A percentile compares a stretch with the other conserved stretches of the same genome.
phyloP scores from a whole-genome alignment of 2,329 filamentous ascomycete species.

The Cladosporium velox region DNA sequence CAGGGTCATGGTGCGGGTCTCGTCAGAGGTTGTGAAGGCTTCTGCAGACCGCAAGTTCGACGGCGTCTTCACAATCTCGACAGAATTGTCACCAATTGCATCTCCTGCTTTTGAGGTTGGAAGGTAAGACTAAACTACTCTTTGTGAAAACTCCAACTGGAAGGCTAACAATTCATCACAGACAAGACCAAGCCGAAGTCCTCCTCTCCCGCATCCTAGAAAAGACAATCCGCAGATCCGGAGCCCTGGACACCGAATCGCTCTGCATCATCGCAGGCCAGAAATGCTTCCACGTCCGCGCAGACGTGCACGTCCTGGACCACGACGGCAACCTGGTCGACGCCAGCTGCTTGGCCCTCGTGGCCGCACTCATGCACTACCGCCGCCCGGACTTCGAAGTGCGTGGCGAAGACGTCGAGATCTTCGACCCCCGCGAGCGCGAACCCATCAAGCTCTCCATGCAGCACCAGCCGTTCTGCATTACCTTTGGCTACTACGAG shows the following conservation, averaged over 20 bases:
- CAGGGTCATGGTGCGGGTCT: constrained; percentile 81
- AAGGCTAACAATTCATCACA: constrained; percentile 33
- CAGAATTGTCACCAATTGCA: constrained; percentile 89
- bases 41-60: constrained; percentile 89
- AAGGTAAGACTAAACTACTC: constrained; percentile 52
- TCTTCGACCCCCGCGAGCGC: constrained; percentile 81
- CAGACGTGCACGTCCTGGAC: constrained; percentile 87
- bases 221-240: constrained; percentile 88
- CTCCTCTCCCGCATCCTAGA: constrained; percentile 87
- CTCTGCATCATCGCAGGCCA: constrained; percentile 87
- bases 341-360: constrained; percentile 79
- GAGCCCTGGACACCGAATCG: constrained; percentile 91
- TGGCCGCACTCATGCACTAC: constrained; percentile 89
- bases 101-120: constrained; percentile 87
- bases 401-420: constrained; percentile 77
- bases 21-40: constrained; percentile 83
- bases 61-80: constrained; percentile 88
- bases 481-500: constrained; percentile 82
- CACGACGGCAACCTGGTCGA: constrained; percentile 91
- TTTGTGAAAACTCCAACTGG: background rate
- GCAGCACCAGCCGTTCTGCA: constrained; percentile 86
- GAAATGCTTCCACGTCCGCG: constrained; percentile 89
- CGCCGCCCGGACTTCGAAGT: constrained; percentile 86
- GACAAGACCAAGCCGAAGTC: constrained; percentile 61
- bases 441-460: constrained; percentile 89